Evolutionary conservation across 441 rosid genomes (phyloP).

Genomic region (Breynia disticha): DNA sequence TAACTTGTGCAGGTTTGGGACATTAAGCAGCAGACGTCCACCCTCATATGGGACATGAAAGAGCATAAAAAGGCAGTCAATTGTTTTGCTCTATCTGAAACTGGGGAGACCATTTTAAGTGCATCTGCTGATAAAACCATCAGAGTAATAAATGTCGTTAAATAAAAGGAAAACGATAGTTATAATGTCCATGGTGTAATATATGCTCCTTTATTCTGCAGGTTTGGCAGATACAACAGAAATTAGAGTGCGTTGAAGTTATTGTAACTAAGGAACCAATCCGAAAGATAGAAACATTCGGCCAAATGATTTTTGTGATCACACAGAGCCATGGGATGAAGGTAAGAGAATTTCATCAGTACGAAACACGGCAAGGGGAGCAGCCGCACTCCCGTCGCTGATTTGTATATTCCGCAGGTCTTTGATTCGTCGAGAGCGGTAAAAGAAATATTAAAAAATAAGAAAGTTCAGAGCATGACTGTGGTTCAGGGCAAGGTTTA

Average conservation of each 20-base stretch:
- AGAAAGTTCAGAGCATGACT: slow-evolving; percentile 55
- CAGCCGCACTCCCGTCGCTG: not conserved
- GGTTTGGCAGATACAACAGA: slow-evolving; percentile 70
- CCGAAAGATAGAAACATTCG: slow-evolving; percentile 45
- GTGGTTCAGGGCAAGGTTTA: slow-evolving; percentile 60
- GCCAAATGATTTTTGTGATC: slow-evolving; percentile 40
- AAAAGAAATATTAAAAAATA: slow-evolving; percentile 46
- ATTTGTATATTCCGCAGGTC: slow-evolving; percentile 26
- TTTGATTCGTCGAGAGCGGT: slow-evolving; percentile 54
- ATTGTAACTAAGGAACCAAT: slow-evolving; percentile 54
- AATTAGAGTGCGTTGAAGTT: slow-evolving; percentile 62
- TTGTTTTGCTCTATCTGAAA: slow-evolving; percentile 66
- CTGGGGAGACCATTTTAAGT: slow-evolving; percentile 72
- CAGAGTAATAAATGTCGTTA: slow-evolving; percentile 28
- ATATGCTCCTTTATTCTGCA: slow-evolving; percentile 14
- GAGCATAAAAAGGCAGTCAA: slow-evolving; percentile 74
- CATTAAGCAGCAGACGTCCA: slow-evolving; percentile 44
- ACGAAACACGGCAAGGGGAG: no score
- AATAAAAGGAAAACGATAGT: not conserved
- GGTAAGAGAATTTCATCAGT: slow-evolving; percentile 32
- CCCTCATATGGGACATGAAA: slow-evolving; percentile 56
- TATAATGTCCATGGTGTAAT: not conserved
- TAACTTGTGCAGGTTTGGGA: slow-evolving; percentile 53
- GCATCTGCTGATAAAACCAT: slow-evolving; percentile 85
- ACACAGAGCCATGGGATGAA: slow-evolving; percentile 55